phyloP scores from a whole-genome alignment of 768 basidiomycete genomes.

The Lactarius evosmus region DNA sequence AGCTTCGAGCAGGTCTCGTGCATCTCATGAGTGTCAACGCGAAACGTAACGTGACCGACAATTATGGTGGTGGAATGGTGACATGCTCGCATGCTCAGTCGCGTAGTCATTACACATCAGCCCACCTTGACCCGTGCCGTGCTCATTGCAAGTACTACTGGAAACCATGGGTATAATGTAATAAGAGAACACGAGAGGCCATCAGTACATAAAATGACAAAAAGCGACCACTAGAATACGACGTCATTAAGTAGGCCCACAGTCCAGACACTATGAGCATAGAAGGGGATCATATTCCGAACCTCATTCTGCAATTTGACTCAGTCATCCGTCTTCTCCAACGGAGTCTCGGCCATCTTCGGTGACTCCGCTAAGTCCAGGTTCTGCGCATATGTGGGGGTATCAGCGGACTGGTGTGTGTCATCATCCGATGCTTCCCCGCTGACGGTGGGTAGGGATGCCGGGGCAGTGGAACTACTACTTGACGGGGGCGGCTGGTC shows the following conservation, averaged over 20 bases:
- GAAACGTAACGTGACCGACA: not conserved
- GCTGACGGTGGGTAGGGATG: not conserved
- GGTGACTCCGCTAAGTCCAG: not conserved
- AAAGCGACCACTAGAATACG: conserved; percentile 3
- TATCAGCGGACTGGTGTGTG: not conserved
- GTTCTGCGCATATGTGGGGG: conserved; percentile 6
- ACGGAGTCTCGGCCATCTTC: conserved; percentile 1
- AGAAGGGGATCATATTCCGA: not conserved
- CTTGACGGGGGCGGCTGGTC: not conserved
- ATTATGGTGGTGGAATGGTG: not conserved
- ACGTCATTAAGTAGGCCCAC: conserved; percentile 14
- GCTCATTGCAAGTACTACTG: not conserved
- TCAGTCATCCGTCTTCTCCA: not conserved
- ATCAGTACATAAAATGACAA: conserved; percentile 27
- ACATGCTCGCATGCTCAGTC: not conserved
- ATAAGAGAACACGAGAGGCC: conserved; percentile 43
- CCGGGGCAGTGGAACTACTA: conserved; percentile 6
- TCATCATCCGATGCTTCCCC: not conserved
- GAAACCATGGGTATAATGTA: conserved; percentile 26
- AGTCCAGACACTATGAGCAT: conserved; percentile 11
- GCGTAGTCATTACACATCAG: too few species aligned
- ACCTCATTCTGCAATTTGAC: not conserved
- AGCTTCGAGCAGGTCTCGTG: too few species aligned
- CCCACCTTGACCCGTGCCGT: too few species aligned
- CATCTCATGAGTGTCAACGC: too few species aligned